Evolutionary conservation across 148 eudicot genomes (phyloP).

Genomic region (Amaranthus cruentus): DNA sequence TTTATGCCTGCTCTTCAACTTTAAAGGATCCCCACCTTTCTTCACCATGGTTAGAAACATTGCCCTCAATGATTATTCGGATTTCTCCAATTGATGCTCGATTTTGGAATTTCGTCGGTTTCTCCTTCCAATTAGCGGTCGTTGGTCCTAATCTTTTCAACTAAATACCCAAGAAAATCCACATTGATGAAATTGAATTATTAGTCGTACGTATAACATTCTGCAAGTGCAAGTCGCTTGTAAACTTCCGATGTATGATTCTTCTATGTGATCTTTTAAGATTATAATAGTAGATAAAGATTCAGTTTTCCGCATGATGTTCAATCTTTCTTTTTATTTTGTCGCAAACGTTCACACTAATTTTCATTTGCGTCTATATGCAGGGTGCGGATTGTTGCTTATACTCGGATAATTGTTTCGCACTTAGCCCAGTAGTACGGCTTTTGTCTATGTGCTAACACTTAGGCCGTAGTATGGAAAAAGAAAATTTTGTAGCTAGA

Average conservation of each 20-base stretch:
- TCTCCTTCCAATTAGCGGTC: too few relatives aligned
- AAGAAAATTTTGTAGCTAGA: slow-evolving; percentile 6
- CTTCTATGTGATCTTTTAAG: too few relatives aligned
- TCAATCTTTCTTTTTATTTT: not conserved
- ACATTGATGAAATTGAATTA: not conserved
- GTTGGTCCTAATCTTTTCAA: not conserved
- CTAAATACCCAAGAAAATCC: not conserved
- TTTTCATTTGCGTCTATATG: slow-evolving; percentile 6
- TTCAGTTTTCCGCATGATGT: not conserved
- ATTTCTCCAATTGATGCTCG: too few relatives aligned
- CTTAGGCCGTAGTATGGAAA: not conserved
- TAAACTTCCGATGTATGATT: not conserved
- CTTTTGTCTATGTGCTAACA: slow-evolving; percentile 5
- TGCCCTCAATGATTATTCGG: too few relatives aligned
- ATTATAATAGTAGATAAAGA: too few relatives aligned
- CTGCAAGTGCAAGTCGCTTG: not conserved
- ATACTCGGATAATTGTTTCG: not conserved
- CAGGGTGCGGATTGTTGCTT: slow-evolving; percentile 7
- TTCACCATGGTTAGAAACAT: too few relatives aligned
- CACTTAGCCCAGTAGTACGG: not conserved
- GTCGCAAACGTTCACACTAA: not conserved
- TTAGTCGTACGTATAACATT: not conserved
- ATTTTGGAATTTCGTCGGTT: too few relatives aligned
- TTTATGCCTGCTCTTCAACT: too few relatives aligned
- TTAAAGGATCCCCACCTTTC: too few relatives aligned